A percentile compares a stretch with the other conserved stretches of the same genome.
Evolutionary conservation across 208 protist genomes (phyloP).

Genomic region (Leishmania braziliensis): DNA sequence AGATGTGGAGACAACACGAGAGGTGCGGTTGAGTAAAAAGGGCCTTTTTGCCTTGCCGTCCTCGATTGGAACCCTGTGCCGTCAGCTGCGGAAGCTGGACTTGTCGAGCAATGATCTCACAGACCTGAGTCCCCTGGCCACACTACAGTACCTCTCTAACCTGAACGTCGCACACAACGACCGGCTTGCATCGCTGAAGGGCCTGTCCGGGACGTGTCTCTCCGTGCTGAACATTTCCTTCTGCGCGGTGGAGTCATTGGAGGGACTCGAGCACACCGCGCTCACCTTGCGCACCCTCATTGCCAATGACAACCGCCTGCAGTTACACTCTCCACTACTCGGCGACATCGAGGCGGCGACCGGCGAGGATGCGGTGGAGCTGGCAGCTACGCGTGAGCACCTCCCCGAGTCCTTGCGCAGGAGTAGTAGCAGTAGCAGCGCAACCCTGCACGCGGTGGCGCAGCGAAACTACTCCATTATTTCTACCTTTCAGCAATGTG

Average conservation of each 20-base stretch:
- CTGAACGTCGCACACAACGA: slow-evolving; percentile 65
- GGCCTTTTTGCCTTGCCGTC: slow-evolving; percentile 46
- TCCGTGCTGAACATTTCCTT: slow-evolving; percentile 67
- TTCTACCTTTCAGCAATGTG: slow-evolving; percentile 41
- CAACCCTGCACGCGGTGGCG: slow-evolving; percentile 16
- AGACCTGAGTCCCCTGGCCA: slow-evolving; percentile 46
- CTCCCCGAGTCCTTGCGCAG: slow-evolving; percentile 8
- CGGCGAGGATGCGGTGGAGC: not conserved
- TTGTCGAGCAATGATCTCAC: slow-evolving; percentile 64
- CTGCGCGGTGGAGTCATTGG: slow-evolving; percentile 65
- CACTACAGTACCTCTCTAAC: slow-evolving; percentile 62
- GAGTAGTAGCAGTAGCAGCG: not conserved
- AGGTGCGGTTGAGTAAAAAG: slow-evolving; percentile 54
- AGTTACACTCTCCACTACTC: slow-evolving; percentile 47
- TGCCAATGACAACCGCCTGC: slow-evolving; percentile 83
- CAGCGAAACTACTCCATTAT: slow-evolving; percentile 63
- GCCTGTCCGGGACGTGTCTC: slow-evolving; percentile 44
- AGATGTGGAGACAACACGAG: slow-evolving; percentile 62
- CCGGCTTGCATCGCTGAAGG: slow-evolving; percentile 45
- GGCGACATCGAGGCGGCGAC: not conserved
- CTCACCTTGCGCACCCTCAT: slow-evolving; percentile 71
- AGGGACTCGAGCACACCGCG: slow-evolving; percentile 60
- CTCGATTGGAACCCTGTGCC: slow-evolving; percentile 57
- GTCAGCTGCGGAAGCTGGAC: slow-evolving; percentile 66
- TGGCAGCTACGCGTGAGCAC: not conserved